Evolutionary conservation across 1,284 basidiomycete species (phyloP).

Genomic region (Melanopsichium pennsylvanicum): DNA sequence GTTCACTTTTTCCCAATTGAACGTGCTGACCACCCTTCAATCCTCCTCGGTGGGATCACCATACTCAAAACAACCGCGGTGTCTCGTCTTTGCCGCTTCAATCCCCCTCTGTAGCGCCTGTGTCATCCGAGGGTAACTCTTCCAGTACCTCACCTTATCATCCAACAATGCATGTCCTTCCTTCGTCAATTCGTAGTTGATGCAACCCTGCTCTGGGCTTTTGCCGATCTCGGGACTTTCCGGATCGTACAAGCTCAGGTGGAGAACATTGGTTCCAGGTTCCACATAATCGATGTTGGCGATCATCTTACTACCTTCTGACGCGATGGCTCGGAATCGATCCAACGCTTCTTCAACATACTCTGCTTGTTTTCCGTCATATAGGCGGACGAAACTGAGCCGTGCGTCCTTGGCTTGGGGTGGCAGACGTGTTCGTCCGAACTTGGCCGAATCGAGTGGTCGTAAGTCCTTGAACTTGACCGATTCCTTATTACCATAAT

Average conservation of each 20-base stretch:
- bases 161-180: constrained; percentile 57
- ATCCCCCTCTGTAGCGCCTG: constrained; percentile 36
- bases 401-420: constrained; percentile 50
- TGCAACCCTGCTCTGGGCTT: constrained; percentile 43
- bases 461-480: constrained; percentile 46
- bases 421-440: constrained; percentile 44
- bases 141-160: constrained; percentile 49
- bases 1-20: too few species aligned
- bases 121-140: constrained; percentile 40
- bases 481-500: constrained; percentile 57
- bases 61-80: constrained; percentile 55
- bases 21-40: too few species aligned
- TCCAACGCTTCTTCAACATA: constrained; percentile 57
- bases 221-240: constrained; percentile 33
- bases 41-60: constrained; percentile 53
- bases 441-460: constrained; percentile 48
- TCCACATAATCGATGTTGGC: constrained; percentile 59
- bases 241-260: constrained; percentile 58
- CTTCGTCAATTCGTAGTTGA: constrained; percentile 50
- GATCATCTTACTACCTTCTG: constrained; percentile 57
- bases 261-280: constrained; percentile 27
- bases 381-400: constrained; percentile 54
- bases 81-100: constrained; percentile 44
- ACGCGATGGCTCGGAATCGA: constrained; percentile 47
- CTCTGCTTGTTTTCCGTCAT: constrained; percentile 50